Conservation (phyloP, 23 red algal species). For the Gracilaria caudata region DNA sequence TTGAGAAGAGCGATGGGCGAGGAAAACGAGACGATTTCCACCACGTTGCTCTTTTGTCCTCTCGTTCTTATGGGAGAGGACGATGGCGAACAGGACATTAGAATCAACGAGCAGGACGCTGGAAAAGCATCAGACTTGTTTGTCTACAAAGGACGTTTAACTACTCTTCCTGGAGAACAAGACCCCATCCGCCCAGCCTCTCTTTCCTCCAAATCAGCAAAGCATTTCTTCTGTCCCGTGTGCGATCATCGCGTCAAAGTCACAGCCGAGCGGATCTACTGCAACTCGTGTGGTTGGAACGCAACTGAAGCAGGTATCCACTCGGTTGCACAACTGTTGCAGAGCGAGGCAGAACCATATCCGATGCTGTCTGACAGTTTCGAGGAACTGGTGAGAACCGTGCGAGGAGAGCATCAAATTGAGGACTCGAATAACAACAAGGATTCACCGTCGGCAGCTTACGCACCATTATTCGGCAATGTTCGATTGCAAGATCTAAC, state of each 20-base stretch:
- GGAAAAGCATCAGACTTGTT: not conserved
- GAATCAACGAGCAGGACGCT: slow-evolving; percentile 5
- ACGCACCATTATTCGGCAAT: not conserved
- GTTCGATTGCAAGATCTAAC: not conserved
- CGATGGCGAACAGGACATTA: not conserved
- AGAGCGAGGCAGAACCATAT: slow-evolving; percentile 35
- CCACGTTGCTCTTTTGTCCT: not conserved
- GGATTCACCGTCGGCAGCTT: not conserved
- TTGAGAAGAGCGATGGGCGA: not conserved
- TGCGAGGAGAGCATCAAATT: not conserved
- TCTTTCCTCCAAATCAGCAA: slow-evolving; percentile 28
- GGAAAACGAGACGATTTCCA: not conserved
- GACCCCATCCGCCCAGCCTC: not conserved
- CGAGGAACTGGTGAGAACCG: not conserved
- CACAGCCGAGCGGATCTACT: not conserved
- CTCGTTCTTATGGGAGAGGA: not conserved
- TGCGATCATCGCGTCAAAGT: slow-evolving; percentile 19
- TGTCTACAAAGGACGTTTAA: slow-evolving; percentile 12
- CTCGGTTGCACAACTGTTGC: slow-evolving; percentile 17
- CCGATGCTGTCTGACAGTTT: slow-evolving; percentile 11
- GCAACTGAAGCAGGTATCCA: not conserved
- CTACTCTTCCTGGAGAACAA: not conserved
- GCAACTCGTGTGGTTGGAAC: slow-evolving; percentile 14
- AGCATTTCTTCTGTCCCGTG: slow-evolving; percentile 45
- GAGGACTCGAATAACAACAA: not conserved